Evolutionary conservation across 2,329 filamentous ascomycete genomes (phyloP), one percentile per base, ranked within the genome.

Genomic region (Ophiostoma quercus): DNA sequence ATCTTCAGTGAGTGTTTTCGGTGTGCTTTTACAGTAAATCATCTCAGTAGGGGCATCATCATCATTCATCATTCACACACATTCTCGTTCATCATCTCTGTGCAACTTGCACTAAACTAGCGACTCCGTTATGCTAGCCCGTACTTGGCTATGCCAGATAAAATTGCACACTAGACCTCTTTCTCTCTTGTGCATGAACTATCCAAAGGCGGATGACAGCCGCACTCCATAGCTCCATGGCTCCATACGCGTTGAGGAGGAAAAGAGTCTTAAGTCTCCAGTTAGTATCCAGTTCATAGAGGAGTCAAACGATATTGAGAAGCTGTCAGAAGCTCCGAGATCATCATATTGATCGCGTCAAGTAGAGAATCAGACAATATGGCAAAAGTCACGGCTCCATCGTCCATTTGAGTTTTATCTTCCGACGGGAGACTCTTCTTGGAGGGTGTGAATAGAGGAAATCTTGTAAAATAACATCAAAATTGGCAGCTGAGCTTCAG

Each of bases 91-190:
- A 19, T 19, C 14, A 11, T 11, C 12, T 41, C 8, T 41, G 39
- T 43, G 41, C 43, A 19, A 47, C 43, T 47, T 47, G 43, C 43
- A 47, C 43, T 47, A 57, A 57, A 57, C n/a, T 25, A 57, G 51
- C 8, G 51, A 25, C 51, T 57, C 51, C 9, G n/a, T 57, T 57
- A 11, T 57, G 22, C 51, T 57, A 25, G 8, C 51, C 51, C 51
- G 51, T 57, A 57, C 51, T 57, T 29, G 8, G 51, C 43, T 39
- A 66, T 66, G 67, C 68, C 68, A 66, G 32, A 57, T 66, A 19
- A 69, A 66, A 54, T 66, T 57, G 12, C n/a, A 66, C 22, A 34
- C 68, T 69, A 69, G 60, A 25, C 51, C 51, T 29, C 9, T 57
- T 57, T 57, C 51, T 11, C 51, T 57, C 51, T 57, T 57, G 51